phyloP scores from a whole-genome alignment of 2,329 filamentous ascomycete genomes.

The Ciborinia camelliae region DNA sequence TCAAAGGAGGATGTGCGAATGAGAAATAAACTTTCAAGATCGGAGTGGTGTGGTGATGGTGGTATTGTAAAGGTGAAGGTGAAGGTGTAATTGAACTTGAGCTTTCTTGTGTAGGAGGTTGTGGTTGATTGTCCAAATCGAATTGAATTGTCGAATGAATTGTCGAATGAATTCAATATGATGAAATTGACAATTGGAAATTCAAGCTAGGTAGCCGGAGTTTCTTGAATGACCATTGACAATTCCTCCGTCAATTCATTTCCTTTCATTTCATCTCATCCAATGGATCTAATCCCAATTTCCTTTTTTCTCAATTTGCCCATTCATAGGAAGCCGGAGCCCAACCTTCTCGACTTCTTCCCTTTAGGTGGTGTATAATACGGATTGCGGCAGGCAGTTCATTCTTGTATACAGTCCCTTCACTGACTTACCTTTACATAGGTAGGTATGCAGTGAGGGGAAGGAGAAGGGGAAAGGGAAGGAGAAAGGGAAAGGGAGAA shows the following conservation, averaged over 20 bases:
- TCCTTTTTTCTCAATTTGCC: neutral
- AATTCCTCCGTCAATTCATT: neutral
- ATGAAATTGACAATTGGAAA: neutral
- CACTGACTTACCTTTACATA: neutral
- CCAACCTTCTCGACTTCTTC: neutral
- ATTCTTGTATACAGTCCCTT: conserved; percentile 3
- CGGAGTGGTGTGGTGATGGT: too few species aligned
- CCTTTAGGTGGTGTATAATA: neutral
- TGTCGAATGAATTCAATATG: neutral
- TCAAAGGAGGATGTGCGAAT: neutral
- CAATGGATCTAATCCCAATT: neutral
- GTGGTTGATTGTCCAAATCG: too few species aligned
- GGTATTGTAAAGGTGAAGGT: neutral
- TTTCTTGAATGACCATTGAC: neutral
- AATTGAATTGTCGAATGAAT: too few species aligned
- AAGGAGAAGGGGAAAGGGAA: neutral
- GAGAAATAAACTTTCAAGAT: neutral
- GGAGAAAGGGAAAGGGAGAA: neutral
- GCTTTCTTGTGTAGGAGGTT: too few species aligned
- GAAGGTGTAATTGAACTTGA: too few species aligned
- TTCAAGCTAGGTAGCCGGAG: neutral
- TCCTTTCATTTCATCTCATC: too few species aligned
- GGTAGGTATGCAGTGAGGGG: neutral
- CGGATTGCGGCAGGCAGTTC: conserved; percentile 16
- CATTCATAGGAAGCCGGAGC: too few species aligned